Conservation (phyloP, 2,329 filamentous ascomycete genomes). For the Pestalotiopsis sp. region DNA sequence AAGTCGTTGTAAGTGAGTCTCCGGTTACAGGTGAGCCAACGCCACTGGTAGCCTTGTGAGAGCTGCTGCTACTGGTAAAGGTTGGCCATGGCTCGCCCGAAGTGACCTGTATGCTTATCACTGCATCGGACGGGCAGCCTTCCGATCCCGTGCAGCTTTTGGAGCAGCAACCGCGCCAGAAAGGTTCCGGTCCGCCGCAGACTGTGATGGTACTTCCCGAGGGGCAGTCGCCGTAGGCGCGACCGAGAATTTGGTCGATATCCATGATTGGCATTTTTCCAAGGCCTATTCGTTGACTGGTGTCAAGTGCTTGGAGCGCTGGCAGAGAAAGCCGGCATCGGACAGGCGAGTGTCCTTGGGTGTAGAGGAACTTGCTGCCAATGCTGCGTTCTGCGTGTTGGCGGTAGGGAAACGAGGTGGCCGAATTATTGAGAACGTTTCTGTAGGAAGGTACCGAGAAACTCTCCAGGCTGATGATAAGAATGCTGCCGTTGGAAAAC, state of each 20-base stretch:
- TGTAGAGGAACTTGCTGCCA: neutral
- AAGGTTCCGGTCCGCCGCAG: neutral
- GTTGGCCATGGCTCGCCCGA: neutral
- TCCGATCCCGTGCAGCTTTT: neutral
- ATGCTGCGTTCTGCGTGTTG: neutral
- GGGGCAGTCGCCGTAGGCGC: slow-evolving; percentile 1
- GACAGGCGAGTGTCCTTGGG: neutral
- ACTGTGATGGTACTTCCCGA: neutral
- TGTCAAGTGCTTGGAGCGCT: too few species aligned
- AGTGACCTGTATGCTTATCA: neutral
- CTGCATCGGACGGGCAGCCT: neutral
- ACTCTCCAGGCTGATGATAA: neutral
- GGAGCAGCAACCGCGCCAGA: slow-evolving; percentile 3
- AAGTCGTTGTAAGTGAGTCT: neutral
- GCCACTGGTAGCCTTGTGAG: neutral
- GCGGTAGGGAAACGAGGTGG: too few species aligned
- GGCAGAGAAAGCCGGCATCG: too few species aligned
- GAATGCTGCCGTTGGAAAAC: neutral
- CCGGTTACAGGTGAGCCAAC: neutral
- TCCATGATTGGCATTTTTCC: neutral
- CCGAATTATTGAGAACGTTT: too few species aligned
- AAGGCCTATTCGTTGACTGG: neutral
- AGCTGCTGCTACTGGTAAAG: neutral
- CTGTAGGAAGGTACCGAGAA: too few species aligned
- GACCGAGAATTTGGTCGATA: neutral